Base-by-base conservation (phyloP, 2,329 filamentous ascomycete species). In the Trichoderma breve region DNA sequence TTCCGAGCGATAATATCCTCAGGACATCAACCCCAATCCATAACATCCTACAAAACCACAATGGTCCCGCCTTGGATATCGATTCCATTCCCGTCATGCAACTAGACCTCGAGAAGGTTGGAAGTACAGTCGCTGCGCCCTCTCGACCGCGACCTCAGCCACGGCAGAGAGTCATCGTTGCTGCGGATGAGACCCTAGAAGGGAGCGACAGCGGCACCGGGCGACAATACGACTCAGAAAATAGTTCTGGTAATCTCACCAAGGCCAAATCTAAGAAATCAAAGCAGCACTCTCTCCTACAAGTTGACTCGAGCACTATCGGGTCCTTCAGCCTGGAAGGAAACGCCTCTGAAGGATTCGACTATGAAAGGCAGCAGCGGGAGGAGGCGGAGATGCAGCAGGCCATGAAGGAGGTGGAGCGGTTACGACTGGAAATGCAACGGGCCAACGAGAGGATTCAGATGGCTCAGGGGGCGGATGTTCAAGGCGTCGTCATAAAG, bases 81-180 rank as follows among this genome's bases (percentile, higher is more conserved):
- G 96, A 99, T 81, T 89, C 93, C 2, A 99, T 99, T 76, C 96
- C 96, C 2, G 95, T 99, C 77, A 96, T 99, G 90, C 91, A 97
- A 79, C 86, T 99, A 61, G 91, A 97, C 73, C 87, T 98, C 8
- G 90, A 91, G 36, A 87, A 87, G 73, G 75, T 75, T 9, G 76
- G 79, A 65, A 76, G 73, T 63, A 74, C 78, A 15, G 71, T 78
- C 15, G 72, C 78, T 72, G 74, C 81, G 73, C 76, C 81, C 73
- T 78, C 80, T 76, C 75, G 79, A 71, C 76, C 80, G 63, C 70
- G 79, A 43, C 80, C 83, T 24, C 84, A 86, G 75, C 81, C 85
- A 6, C 84, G 86, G 1, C 89, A 89, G 72, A 89, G 86, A 75
- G 88, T 95, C 74, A 84, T 93, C 51, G 87, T 96, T 73, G 88